These are phyloP conservation scores for Fusarium circinatum DNA, from an alignment of 2,329 filamentous ascomycete genomes.

Conservation along the genomic window DNA sequence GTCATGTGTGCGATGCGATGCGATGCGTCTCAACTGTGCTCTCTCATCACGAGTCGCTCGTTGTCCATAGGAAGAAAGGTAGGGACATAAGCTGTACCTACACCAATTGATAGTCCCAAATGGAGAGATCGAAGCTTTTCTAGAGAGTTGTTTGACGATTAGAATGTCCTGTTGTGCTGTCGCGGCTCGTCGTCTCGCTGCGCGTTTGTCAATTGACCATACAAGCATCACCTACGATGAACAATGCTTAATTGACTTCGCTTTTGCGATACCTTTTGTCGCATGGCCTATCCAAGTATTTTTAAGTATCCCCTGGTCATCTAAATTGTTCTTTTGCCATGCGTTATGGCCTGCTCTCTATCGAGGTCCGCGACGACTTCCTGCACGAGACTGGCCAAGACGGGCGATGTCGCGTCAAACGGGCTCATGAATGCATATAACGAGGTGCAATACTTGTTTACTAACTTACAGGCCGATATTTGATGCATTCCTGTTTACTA, in stretches of 20 bases:
- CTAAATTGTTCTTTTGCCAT: too few species aligned
- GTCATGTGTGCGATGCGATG: background rate
- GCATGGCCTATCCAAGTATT: too few species aligned
- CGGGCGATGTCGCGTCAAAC: fast-evolving
- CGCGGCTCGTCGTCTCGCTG: fast-evolving
- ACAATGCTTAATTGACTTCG: background rate
- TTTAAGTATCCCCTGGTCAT: too few species aligned
- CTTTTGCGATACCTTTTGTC: fast-evolving
- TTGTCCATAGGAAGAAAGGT: background rate
- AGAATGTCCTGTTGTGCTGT: too few species aligned
- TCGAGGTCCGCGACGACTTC: background rate
- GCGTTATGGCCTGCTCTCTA: background rate
- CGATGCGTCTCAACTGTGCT: background rate
- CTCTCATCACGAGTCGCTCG: background rate
- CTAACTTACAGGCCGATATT: fast-evolving
- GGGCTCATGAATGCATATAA: fast-evolving
- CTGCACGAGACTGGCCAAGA: background rate
- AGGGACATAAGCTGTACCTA: fast-evolving
- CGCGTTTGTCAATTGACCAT: background rate
- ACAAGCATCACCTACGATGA: background rate
- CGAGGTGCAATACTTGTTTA: fast-evolving
- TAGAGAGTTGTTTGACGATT: fast-evolving
- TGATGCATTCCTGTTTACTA: fast-evolving
- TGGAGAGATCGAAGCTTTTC: fast-evolving
- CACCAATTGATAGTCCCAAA: fast-evolving